Percentiles rank a stretch among this genome's conserved stretches.
phyloP scores from a whole-genome alignment of 202 grass and related monocot genomes.

The Panicum virgatum region DNA sequence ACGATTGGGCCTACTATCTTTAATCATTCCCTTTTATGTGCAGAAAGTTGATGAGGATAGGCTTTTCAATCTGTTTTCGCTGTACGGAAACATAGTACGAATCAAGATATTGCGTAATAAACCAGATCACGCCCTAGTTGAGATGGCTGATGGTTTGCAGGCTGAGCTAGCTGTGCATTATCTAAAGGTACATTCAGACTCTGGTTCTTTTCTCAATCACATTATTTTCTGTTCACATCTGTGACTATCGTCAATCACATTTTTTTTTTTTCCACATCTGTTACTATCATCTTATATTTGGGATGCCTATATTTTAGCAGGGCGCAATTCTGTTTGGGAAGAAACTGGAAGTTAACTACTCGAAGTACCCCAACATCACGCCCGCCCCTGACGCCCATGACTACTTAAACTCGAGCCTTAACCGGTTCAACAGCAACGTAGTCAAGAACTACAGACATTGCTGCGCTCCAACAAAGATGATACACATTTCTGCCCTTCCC shows the following conservation, averaged over 20 bases:
- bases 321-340: slow-evolving; percentile 75
- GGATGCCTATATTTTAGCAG: slow-evolving; percentile 26
- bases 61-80: slow-evolving; percentile 92
- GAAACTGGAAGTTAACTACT: slow-evolving; percentile 88
- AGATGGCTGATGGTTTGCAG: slow-evolving; percentile 93
- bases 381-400: slow-evolving; percentile 68
- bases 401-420: slow-evolving; percentile 70
- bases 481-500: slow-evolving; percentile 81
- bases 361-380: slow-evolving; percentile 83
- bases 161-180: slow-evolving; percentile 85
- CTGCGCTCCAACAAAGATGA: slow-evolving; percentile 93
- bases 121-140: slow-evolving; percentile 89
- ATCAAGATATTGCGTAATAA: slow-evolving; percentile 91
- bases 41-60: slow-evolving; percentile 95
- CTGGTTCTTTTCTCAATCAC: background rate
- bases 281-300: background rate
- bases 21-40: slow-evolving; percentile 2
- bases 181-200: slow-evolving; percentile 56
- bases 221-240: background rate
- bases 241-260: slow-evolving; percentile 1
- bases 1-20: background rate
- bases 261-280: background rate
- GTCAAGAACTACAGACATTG: slow-evolving; percentile 92
- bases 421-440: slow-evolving; percentile 81
- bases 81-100: slow-evolving; percentile 91